A percentile compares a stretch with the other conserved stretches of the same genome.
phyloP scores from a whole-genome alignment of 768 basidiomycete genomes.

The Clitopilus hobsonii region DNA sequence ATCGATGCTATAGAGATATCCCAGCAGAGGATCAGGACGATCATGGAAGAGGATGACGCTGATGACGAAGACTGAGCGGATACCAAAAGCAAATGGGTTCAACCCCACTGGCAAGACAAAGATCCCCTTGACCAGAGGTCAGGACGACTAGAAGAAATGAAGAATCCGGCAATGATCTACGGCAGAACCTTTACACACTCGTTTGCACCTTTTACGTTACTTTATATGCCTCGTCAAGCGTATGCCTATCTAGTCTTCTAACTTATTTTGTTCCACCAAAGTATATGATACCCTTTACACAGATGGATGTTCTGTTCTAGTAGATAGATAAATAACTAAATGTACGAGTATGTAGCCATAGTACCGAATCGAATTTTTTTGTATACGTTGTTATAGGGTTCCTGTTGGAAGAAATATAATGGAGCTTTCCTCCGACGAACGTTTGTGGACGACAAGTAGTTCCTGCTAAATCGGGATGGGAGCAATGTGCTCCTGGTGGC shows the following conservation, averaged over 20 bases:
- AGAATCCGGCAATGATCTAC: not conserved
- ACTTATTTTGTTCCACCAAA: not conserved
- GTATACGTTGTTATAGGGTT: too few relatives aligned
- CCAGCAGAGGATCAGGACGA: constrained; percentile 5
- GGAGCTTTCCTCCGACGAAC: too few relatives aligned
- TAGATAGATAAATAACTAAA: not conserved
- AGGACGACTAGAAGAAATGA: not conserved
- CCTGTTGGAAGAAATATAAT: too few relatives aligned
- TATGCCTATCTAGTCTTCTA: not conserved
- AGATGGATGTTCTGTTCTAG: not conserved
- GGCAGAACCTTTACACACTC: not conserved
- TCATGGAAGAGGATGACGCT: not conserved
- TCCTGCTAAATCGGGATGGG: too few relatives aligned
- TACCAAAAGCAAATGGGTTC: not conserved
- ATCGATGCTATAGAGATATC: constrained; percentile 49
- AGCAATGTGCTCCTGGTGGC: not conserved
- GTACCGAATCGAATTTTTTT: too few relatives aligned
- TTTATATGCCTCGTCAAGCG: not conserved
- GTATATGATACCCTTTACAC: not conserved
- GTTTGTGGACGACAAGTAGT: too few relatives aligned
- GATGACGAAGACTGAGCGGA: not conserved
- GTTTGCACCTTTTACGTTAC: not conserved
- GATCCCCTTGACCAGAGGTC: too few relatives aligned
- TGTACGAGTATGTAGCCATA: not conserved
- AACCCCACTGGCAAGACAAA: too few relatives aligned